Evolutionary conservation across 2,329 filamentous ascomycete genomes (phyloP), one percentile per base, ranked within the genome.

Genomic region (Talaromyces funiculosus): DNA sequence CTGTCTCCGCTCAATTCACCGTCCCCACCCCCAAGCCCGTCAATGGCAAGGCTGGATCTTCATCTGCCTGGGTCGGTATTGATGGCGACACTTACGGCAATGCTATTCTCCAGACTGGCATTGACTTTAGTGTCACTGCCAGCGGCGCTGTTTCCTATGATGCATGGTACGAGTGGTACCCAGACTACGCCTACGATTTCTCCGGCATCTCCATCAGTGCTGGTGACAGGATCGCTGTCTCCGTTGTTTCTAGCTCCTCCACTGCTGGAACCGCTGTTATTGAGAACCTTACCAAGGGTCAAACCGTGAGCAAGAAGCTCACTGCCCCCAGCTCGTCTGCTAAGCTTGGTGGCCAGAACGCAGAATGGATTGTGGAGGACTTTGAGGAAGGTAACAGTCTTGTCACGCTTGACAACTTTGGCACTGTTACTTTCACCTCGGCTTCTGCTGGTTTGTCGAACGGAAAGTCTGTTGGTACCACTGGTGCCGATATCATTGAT

Each of bases 351-450:
- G 76, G 83, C 66, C 79, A 79, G 66, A 85, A 85, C 63, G 84
- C 82, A 9, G 84, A 86, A 68, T 86, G 84, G 83, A 85, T 86
- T 65, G 82, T 86, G 12, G 84, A 86, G 73, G 81, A 82, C 62
- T 82, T 80, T 62, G 69, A 76, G 63, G 64, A 69, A 2, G 71
- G 72, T 47, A 61, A 63, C 49, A 63, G 66, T 1, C 73, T 79
- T 54, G 78, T 83, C 7, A 66, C 74, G 0, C 72, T 83, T 55
- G 78, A 75, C 35, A 68, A 82, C 66, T 83, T 83, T 60, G 76
- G 76, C n/a, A 75, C 69, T 4, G 75, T 83, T 14, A 72, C 61
- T 26, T 77, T 77, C 61, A 71, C 65, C 12, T 72, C 72, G 24
- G 70, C 69, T 4, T 68, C 68, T 42, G 69, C 70, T 16, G 59